A percentile compares a stretch with the other conserved stretches of the same genome.
phyloP scores from a whole-genome alignment of 78 protist species.

The Dictyostelium brefeldianum region DNA sequence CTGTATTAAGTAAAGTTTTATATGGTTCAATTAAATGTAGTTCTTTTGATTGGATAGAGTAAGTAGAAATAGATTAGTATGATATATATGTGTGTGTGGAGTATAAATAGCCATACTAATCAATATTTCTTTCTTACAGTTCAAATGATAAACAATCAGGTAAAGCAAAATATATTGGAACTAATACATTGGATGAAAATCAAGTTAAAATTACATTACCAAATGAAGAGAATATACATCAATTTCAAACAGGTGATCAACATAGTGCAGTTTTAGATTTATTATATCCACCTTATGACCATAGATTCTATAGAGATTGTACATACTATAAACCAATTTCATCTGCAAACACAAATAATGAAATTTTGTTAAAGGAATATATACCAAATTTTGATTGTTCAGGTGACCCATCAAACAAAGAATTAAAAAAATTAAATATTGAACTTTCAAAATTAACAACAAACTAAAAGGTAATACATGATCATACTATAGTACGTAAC shows the following conservation, averaged over 20 bases:
- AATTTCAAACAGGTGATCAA: conserved; percentile 8
- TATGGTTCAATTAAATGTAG: conserved; percentile 39
- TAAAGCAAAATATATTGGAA: conserved; percentile 12
- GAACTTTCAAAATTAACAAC: conserved; percentile 3
- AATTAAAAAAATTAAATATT: background rate
- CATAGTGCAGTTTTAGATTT: conserved; percentile 58
- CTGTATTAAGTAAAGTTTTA: conserved; percentile 52
- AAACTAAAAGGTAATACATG: background rate
- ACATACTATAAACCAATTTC: conserved; percentile 46
- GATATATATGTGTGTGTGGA: background rate
- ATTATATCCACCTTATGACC: conserved; percentile 57
- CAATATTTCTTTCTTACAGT: too few relatives aligned
- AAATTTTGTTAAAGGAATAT: conserved; percentile 4
- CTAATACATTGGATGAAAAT: background rate
- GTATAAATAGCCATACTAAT: background rate
- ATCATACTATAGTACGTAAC: too few relatives aligned
- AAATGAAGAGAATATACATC: conserved; percentile 12
- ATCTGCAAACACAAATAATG: background rate
- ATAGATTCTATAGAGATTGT: background rate
- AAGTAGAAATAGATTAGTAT: too few relatives aligned
- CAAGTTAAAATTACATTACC: conserved; percentile 5
- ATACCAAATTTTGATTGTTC: background rate
- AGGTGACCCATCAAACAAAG: conserved; percentile 4
- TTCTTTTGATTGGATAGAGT: background rate
- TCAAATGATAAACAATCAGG: background rate